Conservation (phyloP, 2,329 filamentous ascomycete species). For the Neospermospora avenae region DNA sequence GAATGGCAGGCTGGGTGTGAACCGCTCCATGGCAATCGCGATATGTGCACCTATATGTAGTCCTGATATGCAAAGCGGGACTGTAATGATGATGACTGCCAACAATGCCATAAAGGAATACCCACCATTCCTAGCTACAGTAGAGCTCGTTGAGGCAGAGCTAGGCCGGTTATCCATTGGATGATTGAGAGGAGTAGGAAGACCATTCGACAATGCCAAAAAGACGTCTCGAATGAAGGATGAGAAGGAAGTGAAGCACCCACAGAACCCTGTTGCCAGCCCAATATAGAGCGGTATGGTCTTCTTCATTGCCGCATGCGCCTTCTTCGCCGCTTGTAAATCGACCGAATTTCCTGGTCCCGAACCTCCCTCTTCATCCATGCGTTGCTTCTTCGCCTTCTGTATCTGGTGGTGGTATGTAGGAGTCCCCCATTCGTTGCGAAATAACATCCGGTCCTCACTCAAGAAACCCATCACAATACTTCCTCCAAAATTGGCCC, state of each 20-base stretch:
- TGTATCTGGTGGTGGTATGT: constrained; percentile 38
- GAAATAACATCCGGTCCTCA: constrained; percentile 75
- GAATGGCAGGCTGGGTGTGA: constrained; percentile 60
- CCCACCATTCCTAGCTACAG: constrained; percentile 60
- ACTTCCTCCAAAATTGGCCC: constrained; percentile 84
- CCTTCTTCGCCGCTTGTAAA: constrained; percentile 49
- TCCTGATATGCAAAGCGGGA: constrained; percentile 66
- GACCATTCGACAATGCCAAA: constrained; percentile 72
- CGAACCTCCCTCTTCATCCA: constrained; percentile 40
- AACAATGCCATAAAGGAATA: constrained; percentile 81
- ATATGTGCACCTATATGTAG: constrained; percentile 73
- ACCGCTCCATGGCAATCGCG: constrained; percentile 56
- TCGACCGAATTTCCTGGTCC: constrained; percentile 32
- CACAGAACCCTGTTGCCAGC: constrained; percentile 82
- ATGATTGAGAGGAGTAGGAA: constrained; percentile 50
- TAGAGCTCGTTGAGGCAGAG: constrained; percentile 35
- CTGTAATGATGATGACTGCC: constrained; percentile 69
- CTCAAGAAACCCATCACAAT: constrained; percentile 81
- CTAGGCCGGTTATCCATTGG: constrained; percentile 36
- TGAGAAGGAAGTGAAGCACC: constrained; percentile 88
- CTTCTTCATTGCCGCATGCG: constrained; percentile 68
- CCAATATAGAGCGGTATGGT: constrained; percentile 86
- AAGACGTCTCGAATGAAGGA: constrained; percentile 79
- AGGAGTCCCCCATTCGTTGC: constrained; percentile 57
- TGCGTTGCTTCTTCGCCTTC: constrained; percentile 35